Base-by-base conservation (phyloP, 208 protist species). In the Trypanosoma theileri region DNA sequence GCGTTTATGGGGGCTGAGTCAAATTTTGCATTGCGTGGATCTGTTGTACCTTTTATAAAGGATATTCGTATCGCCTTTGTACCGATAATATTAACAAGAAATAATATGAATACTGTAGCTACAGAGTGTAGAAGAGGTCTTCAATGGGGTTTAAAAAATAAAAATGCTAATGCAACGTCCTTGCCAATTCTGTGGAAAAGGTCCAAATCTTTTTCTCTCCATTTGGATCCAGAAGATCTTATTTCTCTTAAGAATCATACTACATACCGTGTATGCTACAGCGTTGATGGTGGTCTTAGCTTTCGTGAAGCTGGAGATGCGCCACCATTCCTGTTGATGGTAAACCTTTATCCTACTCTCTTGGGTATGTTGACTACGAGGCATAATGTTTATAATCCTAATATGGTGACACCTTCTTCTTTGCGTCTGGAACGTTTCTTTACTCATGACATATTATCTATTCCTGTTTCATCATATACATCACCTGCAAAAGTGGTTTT, bases 211-310 rank as follows among this genome's bases (percentile, higher is more conserved):
- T 83, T 83, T 14, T 54, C 53, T 48, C 41, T 83, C 44, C 51
- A 46, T n/a, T 55, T 92, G 17, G 48, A 68, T 12, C 75, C 86
- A 16, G 66, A 55, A 19, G 80, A 80, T 61, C 58, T 84, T 31
- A 52, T 35, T 40, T 26, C 64, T 28, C 42, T 79, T 41, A 75
- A 75, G 17, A 67, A 80, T 28, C 24, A 16, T 21, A 71, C 53
- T 14, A 40, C 44, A 19, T 82, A 82, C 48, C 35, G 54, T 19
- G 31, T 89, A 26, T 92, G 86, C 63, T 89, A 82, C 80, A 92
- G 86, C 65, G 59, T 88, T 1, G 73, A 92, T 64, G 61, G 61
- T 28, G 86, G 86, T 10, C 62, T 89, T 14, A 81, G 59, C 56
- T 92, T 86, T 66, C 62, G 69, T 41, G 42, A 56, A 3, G 79